These are phyloP conservation scores for Nitzschia palea DNA, from an alignment of 108 stramenopile genomes.

Conservation along the genomic window DNA sequence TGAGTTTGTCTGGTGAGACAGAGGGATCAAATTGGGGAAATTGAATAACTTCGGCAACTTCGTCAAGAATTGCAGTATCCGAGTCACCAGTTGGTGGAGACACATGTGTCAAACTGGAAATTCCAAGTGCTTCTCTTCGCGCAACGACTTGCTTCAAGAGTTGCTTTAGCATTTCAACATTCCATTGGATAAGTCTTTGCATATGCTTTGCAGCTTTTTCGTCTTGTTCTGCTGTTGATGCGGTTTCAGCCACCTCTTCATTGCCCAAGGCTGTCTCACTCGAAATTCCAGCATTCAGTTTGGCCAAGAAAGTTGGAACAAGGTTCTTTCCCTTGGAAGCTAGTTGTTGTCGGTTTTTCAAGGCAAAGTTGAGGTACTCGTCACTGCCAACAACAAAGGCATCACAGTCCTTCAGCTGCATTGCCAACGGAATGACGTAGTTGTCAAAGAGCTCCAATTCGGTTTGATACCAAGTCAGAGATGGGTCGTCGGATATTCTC, in stretches of 20 bases:
- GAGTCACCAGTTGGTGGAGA: background rate
- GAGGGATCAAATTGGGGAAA: constrained; percentile 11
- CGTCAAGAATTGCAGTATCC: constrained; percentile 5
- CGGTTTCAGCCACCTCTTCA: background rate
- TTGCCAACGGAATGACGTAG: constrained; percentile 52
- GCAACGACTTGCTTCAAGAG: constrained; percentile 23
- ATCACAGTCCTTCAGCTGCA: constrained; percentile 45
- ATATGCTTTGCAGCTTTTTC: background rate
- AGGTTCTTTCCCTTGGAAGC: constrained; percentile 6
- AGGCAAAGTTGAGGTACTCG: constrained; percentile 38
- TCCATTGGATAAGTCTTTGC: constrained; percentile 33
- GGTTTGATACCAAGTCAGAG: constrained; percentile 34
- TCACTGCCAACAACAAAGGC: constrained; percentile 34
- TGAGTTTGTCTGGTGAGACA: background rate
- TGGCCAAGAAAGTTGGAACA: constrained; percentile 1
- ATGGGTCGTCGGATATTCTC: constrained; percentile 20
- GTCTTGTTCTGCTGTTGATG: background rate
- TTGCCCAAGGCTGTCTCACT: background rate
- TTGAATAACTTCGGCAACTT: constrained; percentile 16
- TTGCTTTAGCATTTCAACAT: constrained; percentile 23
- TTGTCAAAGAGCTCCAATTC: constrained; percentile 52
- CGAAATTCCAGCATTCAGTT: background rate
- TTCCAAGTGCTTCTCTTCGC: background rate
- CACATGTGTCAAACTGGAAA: background rate
- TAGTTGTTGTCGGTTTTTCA: constrained; percentile 34